These are phyloP conservation scores for Fusarium temperatum DNA, from an alignment of 2,329 filamentous ascomycete species.

Conservation along the genomic window DNA sequence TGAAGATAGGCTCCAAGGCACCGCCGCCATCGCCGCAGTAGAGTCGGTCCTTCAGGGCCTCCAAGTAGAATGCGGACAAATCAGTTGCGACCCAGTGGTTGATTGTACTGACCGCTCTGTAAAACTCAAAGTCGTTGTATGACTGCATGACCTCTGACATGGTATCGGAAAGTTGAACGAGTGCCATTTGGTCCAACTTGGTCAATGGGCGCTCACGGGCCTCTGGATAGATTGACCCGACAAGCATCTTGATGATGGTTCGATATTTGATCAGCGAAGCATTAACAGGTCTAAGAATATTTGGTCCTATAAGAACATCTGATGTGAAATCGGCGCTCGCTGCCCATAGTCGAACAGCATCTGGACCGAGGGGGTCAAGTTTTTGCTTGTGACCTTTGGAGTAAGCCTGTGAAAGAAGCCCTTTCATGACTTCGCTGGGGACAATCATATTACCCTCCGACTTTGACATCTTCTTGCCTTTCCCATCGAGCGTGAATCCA, in stretches of 20 bases:
- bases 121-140: conserved; percentile 81
- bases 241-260: conserved; percentile 87
- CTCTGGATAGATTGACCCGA: conserved; percentile 75
- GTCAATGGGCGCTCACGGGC: conserved; percentile 62
- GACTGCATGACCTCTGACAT: conserved; percentile 71
- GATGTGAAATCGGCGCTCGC: conserved; percentile 91
- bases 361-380: conserved; percentile 81
- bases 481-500: conserved; percentile 88
- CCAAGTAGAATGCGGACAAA: conserved; percentile 92
- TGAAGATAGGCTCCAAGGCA: conserved; percentile 71
- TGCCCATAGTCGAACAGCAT: conserved; percentile 89
- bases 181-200: conserved; percentile 76
- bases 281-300: conserved; percentile 80
- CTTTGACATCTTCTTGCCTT: conserved; percentile 99
- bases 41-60: conserved; percentile 88
- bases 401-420: conserved; percentile 75
- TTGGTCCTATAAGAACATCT: conserved; percentile 83
- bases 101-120: conserved; percentile 76
- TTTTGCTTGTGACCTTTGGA: conserved; percentile 53
- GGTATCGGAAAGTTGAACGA: conserved; percentile 75
- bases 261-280: conserved; percentile 85
- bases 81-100: conserved; percentile 85
- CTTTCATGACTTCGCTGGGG: conserved; percentile 85
- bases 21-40: conserved; percentile 82
- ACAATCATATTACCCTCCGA: conserved; percentile 89